Percentiles rank a stretch among this genome's conserved stretches.
These are phyloP conservation scores for Leccinum longicurvipes DNA, from an alignment of 768 basidiomycete species.

Conservation along the genomic window DNA sequence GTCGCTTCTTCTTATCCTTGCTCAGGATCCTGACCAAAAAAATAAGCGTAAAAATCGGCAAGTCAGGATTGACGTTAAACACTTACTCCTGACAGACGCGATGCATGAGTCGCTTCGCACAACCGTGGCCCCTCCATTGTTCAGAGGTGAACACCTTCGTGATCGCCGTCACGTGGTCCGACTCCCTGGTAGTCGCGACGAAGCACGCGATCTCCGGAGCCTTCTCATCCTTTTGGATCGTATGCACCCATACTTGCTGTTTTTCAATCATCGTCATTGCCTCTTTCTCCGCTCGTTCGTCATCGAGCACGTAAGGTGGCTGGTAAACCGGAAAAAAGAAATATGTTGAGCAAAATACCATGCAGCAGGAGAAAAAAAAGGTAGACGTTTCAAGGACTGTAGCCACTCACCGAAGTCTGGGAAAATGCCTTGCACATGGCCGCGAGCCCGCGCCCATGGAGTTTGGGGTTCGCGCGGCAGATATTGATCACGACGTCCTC, in stretches of 20 bases:
- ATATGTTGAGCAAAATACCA: not conserved
- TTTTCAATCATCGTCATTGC: constrained; percentile 47
- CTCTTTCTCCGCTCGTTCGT: constrained; percentile 44
- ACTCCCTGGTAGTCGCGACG: constrained; percentile 64
- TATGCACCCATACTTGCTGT: constrained; percentile 58
- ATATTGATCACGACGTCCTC: constrained; percentile 26
- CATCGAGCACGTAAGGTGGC: constrained; percentile 54
- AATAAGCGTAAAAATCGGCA: not conserved
- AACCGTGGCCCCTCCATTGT: constrained; percentile 48
- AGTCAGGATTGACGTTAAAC: not conserved
- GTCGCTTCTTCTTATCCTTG: constrained; percentile 32
- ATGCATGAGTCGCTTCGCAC: constrained; percentile 59
- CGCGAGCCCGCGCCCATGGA: constrained; percentile 36
- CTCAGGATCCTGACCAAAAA: not conserved
- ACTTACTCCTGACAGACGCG: constrained; percentile 55
- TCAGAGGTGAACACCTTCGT: constrained; percentile 70
- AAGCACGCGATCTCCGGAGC: constrained; percentile 56
- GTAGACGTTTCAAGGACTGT: not conserved
- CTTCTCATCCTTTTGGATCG: constrained; percentile 27
- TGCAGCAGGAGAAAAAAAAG: not conserved
- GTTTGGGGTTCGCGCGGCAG: constrained; percentile 30
- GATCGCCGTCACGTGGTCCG: constrained; percentile 53
- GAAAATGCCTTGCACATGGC: constrained; percentile 56
- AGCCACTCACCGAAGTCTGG: constrained; percentile 48
- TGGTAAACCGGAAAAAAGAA: constrained; percentile 18